These are phyloP conservation scores for Trapa bicornis DNA, from an alignment of 345 rosid genomes.

Conservation along the genomic window DNA sequence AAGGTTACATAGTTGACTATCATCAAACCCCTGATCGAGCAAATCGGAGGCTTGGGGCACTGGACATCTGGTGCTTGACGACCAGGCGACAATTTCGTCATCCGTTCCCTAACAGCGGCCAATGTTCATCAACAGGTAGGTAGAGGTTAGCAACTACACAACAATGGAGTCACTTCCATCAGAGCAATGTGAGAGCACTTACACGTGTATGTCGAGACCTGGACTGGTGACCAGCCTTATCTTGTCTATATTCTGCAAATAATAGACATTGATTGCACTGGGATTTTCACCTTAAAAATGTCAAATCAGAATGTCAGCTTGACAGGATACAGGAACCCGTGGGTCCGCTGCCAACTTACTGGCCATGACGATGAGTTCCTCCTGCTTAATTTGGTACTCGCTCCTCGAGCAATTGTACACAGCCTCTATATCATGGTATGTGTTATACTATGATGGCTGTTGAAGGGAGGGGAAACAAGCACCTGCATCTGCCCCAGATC, in stretches of 20 bases:
- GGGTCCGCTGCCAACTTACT: conserved; percentile 97
- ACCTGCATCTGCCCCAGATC: not conserved
- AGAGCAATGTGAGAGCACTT: conserved; percentile 18
- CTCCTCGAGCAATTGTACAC: conserved; percentile 65
- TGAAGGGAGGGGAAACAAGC: conserved; percentile 5
- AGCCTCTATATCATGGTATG: conserved; percentile 88
- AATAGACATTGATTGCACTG: not conserved
- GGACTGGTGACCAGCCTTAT: conserved; percentile 77
- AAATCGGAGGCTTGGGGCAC: conserved; percentile 45
- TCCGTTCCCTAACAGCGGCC: conserved; percentile 54
- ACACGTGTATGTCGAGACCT: conserved; percentile 85
- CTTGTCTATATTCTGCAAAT: conserved; percentile 92
- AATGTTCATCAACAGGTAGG: not conserved
- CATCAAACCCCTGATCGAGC: conserved; percentile 10
- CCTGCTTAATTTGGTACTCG: conserved; percentile 58
- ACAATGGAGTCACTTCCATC: not conserved
- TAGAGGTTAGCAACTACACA: not conserved
- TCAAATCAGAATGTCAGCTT: conserved; percentile 95
- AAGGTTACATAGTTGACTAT: no score
- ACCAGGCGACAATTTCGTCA: conserved; percentile 79
- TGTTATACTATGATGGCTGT: conserved; percentile 87
- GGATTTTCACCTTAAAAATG: conserved; percentile 54
- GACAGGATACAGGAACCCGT: conserved; percentile 87
- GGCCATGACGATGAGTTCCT: conserved; percentile 81
- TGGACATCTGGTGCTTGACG: conserved; percentile 35